Evolutionary conservation across 768 basidiomycete genomes (phyloP).

Genomic region (Leccinum rimulosum): DNA sequence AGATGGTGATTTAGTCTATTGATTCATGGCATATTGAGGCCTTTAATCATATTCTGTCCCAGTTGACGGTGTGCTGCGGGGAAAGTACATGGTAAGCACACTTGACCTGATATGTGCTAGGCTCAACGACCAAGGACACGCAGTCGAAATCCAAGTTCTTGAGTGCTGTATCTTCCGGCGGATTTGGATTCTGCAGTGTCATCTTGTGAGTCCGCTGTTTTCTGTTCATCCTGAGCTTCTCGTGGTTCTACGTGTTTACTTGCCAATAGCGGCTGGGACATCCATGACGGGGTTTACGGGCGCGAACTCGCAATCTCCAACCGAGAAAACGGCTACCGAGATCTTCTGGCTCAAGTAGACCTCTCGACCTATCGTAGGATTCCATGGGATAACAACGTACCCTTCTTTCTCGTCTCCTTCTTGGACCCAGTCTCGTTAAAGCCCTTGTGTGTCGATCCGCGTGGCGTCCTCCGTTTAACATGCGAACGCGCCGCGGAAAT

Average conservation of each 20-base stretch:
- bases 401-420: conserved; percentile 93
- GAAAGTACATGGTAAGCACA: conserved; percentile 81
- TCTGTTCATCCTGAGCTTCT: not conserved
- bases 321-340: conserved; percentile 87
- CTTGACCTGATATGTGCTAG: not conserved
- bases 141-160: conserved; percentile 93
- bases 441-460: conserved; percentile 80
- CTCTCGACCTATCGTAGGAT: conserved; percentile 84
- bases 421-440: conserved; percentile 80
- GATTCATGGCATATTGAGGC: conserved; percentile 1
- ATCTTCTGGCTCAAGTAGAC: conserved; percentile 85
- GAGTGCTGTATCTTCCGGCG: conserved; percentile 70
- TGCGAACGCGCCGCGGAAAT: conserved; percentile 46
- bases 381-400: conserved; percentile 87
- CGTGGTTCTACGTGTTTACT: conserved; percentile 2
- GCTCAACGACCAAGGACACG: conserved; percentile 8
- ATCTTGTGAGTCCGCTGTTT: conserved; percentile 64
- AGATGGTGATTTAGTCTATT: conserved; percentile 52
- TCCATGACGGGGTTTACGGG: conserved; percentile 84
- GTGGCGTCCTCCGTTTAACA: conserved; percentile 69
- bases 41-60: conserved; percentile 6
- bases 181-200: conserved; percentile 93
- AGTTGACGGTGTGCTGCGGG: conserved; percentile 93
- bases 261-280: conserved; percentile 75
- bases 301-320: conserved; percentile 90